Conservation (phyloP, 345 rosid genomes). For the Barbarea vulgaris region DNA sequence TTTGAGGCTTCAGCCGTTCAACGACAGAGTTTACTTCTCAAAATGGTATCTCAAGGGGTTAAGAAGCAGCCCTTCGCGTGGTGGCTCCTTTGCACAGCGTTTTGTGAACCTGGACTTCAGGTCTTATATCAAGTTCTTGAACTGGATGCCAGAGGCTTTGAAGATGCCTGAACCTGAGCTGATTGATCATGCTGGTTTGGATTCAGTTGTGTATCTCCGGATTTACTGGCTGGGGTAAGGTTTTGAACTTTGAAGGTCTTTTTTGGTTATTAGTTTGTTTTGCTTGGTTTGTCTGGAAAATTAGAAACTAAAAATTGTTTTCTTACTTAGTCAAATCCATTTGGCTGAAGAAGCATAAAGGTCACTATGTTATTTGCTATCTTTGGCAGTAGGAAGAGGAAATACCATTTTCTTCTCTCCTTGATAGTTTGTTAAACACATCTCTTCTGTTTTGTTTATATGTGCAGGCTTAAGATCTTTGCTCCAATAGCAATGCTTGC, state of each 20-base stretch:
- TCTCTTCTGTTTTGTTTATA: not conserved
- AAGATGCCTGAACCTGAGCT: conserved; percentile 96
- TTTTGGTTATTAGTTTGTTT: not conserved
- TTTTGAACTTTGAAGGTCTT: conserved; percentile 4
- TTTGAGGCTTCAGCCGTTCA: conserved; percentile 87
- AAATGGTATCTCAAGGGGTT: conserved; percentile 95
- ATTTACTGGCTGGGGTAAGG: conserved; percentile 90
- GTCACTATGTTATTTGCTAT: not conserved
- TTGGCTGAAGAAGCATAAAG: not conserved
- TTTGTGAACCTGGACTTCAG: conserved; percentile 82
- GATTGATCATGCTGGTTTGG: conserved; percentile 97
- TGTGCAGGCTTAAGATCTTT: conserved; percentile 83
- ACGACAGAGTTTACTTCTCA: conserved; percentile 93
- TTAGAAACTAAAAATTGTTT: not conserved
- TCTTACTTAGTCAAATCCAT: not conserved
- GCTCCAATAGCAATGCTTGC: conserved; percentile 74
- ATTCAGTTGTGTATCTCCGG: conserved; percentile 90
- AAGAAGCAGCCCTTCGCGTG: conserved; percentile 65
- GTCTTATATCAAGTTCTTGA: conserved; percentile 71
- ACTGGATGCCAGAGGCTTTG: conserved; percentile 93
- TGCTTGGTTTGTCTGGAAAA: not conserved
- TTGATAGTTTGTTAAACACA: not conserved
- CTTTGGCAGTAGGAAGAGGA: not conserved
- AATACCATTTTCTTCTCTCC: not conserved
- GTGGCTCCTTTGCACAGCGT: conserved; percentile 59